Base-by-base conservation (phyloP, 768 basidiomycete genomes). In the Lactarius sanguifluus region DNA sequence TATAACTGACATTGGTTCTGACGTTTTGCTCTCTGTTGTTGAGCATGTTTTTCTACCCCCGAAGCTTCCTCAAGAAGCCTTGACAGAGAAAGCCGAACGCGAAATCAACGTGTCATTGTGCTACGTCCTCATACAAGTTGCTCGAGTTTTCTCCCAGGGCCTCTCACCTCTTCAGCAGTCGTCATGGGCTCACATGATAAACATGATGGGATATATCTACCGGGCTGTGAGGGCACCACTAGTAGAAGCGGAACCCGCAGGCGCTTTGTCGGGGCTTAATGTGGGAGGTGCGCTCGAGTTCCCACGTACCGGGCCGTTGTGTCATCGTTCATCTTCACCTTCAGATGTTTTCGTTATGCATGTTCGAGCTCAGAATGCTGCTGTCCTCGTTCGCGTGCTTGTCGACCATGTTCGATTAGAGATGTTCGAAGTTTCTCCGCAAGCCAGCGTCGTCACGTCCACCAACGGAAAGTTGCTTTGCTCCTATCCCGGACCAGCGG, bases 401-500 rank as follows among this genome's bases (percentile, higher is more conserved):
- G 15, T 12, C 5, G 13, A 57, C 10, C 43, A 38, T 13, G 59
- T 65, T 57, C 64, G 43, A 36, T 61, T 64, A 58, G 64, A 47
- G 47, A 47, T 47, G 47, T 85, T 85, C 64, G 80, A 84, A 69
- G 74, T 79, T 6, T 80, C 80, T 1, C 77, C 82, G 1, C 69
- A 72, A 32, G 69, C 76, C 2, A 71, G 70, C 15, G 63, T 64
- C 6, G 77, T 85, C n/a, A 80, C 81, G 73, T 71, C 65, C 2
- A 60, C 76, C 1, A 69, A 70, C 34, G 82, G 82, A 40, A 83
- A 82, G 47, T 6, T 50, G 5, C 47, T 50, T 50, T 50, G 47
- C 47, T 50, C 47, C 13, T 50, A 50, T 25, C 84, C 83, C 16
- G 79, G 79, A 0, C 79, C 81, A 8, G 79, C 81, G 1, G 74